Base-by-base conservation (phyloP, 129 eudicot species). In the Centaurea solstitialis region DNA sequence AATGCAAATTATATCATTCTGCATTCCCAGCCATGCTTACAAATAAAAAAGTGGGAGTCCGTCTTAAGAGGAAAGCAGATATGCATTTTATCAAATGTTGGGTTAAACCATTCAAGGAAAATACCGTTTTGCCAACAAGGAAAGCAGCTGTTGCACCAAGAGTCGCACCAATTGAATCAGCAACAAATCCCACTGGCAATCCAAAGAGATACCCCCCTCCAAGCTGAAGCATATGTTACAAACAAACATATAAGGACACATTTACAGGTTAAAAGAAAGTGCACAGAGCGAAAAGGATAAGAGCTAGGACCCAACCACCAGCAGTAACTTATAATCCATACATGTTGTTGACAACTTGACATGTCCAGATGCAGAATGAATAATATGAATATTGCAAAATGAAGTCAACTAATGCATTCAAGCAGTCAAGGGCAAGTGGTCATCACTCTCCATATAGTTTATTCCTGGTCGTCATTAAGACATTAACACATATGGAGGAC, bases 121-220 rank as follows among this genome's bases (percentile, higher is more conserved):
- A 78, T 91, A 95, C 99, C 38, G 99, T 95, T 89, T 93, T 90
- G 73, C 99, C 99, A 74, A 95, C 84, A 85, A 92, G 91, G 65
- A 95, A 95, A 68, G 99, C 99, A 76, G 99, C 94, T 24, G 89
- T 88, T 65, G 99, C 99, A 30, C 99, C 99, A 50, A 92, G 68
- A 50, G 99, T 92, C 33, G 99, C 94, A 78, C 99, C 99, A 26
- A 92, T 28, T 61, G 99, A 95, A 88, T 95, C 99, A 77, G 99
- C 92, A 81, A 90, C 76, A 86, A 95, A 90, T 69, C 99, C 99
- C 74, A 95, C 85, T 10, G 93, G 94, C 83, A 95, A 84, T 76
- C 99, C 99, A 82, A 90, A 95, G 26, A 92, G 97, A 88, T 95
- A 95, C 40, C 99, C 99, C 74, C 99, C 99, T 76, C 99, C 99